A percentile compares a stretch with the other conserved stretches of the same genome.
phyloP scores from a whole-genome alignment of 768 basidiomycete species.

The Mycena latifolia region DNA sequence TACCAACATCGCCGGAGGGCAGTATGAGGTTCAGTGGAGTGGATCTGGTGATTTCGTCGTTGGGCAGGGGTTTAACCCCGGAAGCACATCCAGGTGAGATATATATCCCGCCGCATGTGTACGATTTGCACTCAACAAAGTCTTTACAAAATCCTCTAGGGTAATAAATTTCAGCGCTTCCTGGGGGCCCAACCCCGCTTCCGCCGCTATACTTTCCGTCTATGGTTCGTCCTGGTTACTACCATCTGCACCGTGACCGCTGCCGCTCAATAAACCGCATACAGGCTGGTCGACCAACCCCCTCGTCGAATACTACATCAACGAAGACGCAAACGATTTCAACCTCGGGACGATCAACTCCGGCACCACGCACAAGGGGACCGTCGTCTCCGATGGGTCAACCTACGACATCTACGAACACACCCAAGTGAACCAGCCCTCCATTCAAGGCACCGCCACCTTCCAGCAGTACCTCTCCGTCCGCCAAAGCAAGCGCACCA shows the following conservation, averaged over 20 bases:
- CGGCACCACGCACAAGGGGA: conserved; percentile 29
- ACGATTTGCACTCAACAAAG: neutral
- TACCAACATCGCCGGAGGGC: conserved; percentile 34
- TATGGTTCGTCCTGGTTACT: conserved; percentile 20
- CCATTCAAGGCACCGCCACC: conserved; percentile 31
- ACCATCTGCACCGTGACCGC: neutral
- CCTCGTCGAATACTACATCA: conserved; percentile 34
- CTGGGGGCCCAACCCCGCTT: conserved; percentile 30
- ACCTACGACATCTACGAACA: conserved; percentile 29
- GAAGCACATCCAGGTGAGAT: conserved; percentile 22
- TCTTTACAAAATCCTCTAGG: conserved; percentile 1
- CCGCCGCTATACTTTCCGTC: conserved; percentile 32
- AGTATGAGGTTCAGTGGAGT: conserved; percentile 28
- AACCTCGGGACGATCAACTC: conserved; percentile 25
- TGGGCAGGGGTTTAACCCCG: conserved; percentile 33
- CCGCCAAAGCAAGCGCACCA: conserved; percentile 28
- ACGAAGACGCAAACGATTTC: conserved; percentile 27
- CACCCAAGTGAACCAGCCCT: conserved; percentile 32
- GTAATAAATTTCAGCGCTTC: conserved; percentile 26
- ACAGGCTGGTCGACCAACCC: conserved; percentile 38
- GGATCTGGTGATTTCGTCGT: conserved; percentile 34
- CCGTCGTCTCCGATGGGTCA: conserved; percentile 27
- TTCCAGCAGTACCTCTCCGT: conserved; percentile 33
- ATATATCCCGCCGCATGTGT: neutral
- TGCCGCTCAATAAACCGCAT: neutral